phyloP scores from a whole-genome alignment of 2,329 filamentous ascomycete genomes.

The Ascochyta koolunga region DNA sequence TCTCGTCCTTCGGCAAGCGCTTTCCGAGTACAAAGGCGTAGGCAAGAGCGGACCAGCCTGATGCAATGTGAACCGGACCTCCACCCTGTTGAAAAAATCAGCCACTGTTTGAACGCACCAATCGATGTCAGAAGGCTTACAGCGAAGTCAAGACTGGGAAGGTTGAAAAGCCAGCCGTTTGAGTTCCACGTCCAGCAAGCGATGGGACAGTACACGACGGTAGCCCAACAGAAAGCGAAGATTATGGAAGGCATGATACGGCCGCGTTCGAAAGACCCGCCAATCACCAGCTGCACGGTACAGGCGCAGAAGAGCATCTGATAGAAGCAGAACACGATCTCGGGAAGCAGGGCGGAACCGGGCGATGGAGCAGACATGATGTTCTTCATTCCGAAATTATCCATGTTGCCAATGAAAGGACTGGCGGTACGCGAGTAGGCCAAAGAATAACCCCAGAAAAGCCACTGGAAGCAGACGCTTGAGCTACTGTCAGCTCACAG shows the following conservation, averaged over 20 bases:
- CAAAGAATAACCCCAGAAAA: constrained; percentile 70
- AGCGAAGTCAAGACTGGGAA: constrained; percentile 66
- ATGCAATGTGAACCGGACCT: constrained; percentile 69
- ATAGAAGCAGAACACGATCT: constrained; percentile 71
- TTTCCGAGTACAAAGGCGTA: constrained; percentile 69
- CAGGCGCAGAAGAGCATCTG: constrained; percentile 68
- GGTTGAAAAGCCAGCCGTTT: constrained; percentile 67
- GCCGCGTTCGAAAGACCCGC: constrained; percentile 68
- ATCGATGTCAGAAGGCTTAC: constrained; percentile 29
- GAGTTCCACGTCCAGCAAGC: constrained; percentile 72
- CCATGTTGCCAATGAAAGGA: constrained; percentile 67
- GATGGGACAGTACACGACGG: constrained; percentile 68
- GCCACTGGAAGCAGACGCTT: constrained; percentile 63
- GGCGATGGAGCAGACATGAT: constrained; percentile 66
- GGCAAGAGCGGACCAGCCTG: constrained; percentile 66
- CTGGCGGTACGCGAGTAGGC: constrained; percentile 66
- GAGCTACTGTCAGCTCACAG: neutral
- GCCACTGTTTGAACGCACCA: neutral
- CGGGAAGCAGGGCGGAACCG: constrained; percentile 63
- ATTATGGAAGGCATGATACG: constrained; percentile 68
- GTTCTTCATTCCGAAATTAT: constrained; percentile 66
- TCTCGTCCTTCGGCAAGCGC: constrained; percentile 57
- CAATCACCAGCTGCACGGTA: constrained; percentile 69
- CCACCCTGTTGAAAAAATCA: constrained; percentile 46
- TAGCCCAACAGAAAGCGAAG: constrained; percentile 68